Conservation (phyloP, 352 stramenopile genomes). For the Phytopythium ostracodes region DNA sequence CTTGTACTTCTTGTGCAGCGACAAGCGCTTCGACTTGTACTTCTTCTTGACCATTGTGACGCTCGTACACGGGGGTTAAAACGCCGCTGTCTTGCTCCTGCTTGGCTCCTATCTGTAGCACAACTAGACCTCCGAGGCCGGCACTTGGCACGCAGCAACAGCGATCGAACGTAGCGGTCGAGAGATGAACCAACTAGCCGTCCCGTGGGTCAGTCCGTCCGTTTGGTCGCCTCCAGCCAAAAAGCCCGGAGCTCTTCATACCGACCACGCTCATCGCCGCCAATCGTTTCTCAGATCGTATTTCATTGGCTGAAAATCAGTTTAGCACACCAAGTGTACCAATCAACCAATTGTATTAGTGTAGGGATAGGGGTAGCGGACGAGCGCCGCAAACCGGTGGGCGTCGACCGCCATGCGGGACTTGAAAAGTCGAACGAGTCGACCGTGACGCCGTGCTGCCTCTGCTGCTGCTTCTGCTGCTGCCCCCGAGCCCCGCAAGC, state of each 20-base stretch:
- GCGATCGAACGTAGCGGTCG: not conserved
- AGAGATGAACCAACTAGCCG: not conserved
- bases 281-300: conserved; percentile 28
- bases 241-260: not conserved
- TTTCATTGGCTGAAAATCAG: conserved; percentile 24
- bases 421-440: not conserved
- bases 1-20: conserved; percentile 99
- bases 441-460: not conserved
- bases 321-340: not conserved
- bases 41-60: conserved; percentile 99
- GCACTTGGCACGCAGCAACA: conserved; percentile 12
- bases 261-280: conserved; percentile 13
- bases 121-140: not conserved
- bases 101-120: not conserved
- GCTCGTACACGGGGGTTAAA: not conserved
- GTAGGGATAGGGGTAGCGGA: not conserved
- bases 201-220: not conserved
- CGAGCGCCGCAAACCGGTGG: not conserved
- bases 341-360: not conserved
- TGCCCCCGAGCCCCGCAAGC: not conserved
- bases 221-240: not conserved
- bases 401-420: not conserved
- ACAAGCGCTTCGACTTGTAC: conserved; percentile 95
- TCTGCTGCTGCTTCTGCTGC: no score
- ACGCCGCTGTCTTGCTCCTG: no score